These are phyloP conservation scores for Rhododendron simsii DNA, from an alignment of 148 eudicot genomes.

Conservation along the genomic window DNA sequence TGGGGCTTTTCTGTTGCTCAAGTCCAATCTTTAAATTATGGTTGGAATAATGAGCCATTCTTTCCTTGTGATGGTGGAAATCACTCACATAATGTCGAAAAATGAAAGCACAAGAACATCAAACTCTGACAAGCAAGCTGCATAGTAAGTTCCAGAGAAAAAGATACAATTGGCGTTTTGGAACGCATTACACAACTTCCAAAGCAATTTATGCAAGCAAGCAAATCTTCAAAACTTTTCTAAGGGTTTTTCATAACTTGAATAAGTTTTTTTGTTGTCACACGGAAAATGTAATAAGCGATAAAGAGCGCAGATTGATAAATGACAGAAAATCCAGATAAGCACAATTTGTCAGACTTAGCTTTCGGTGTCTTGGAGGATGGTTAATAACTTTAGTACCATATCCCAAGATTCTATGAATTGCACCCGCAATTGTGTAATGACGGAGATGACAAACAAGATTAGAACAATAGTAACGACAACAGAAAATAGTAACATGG, in stretches of 20 bases:
- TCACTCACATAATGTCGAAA: too few species aligned
- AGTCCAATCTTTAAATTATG: too few species aligned
- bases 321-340: background rate
- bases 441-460: background rate
- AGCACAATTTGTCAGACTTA: background rate
- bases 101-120: too few species aligned
- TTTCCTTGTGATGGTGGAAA: too few species aligned
- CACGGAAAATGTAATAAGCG: background rate
- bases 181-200: background rate
- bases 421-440: background rate
- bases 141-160: background rate
- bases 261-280: background rate
- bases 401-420: background rate
- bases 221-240: background rate
- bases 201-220: background rate
- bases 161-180: background rate
- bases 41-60: too few species aligned
- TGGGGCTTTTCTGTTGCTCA: too few species aligned
- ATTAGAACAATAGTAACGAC: background rate
- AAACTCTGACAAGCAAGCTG: background rate
- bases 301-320: background rate
- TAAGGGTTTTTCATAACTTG: background rate
- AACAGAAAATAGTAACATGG: background rate
- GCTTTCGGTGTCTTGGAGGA: background rate
- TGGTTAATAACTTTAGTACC: background rate